A percentile compares a stretch with the other conserved stretches of the same genome.
Evolutionary conservation across 1,284 basidiomycete species (phyloP).

Genomic region (Apiotrichum laibachii): DNA sequence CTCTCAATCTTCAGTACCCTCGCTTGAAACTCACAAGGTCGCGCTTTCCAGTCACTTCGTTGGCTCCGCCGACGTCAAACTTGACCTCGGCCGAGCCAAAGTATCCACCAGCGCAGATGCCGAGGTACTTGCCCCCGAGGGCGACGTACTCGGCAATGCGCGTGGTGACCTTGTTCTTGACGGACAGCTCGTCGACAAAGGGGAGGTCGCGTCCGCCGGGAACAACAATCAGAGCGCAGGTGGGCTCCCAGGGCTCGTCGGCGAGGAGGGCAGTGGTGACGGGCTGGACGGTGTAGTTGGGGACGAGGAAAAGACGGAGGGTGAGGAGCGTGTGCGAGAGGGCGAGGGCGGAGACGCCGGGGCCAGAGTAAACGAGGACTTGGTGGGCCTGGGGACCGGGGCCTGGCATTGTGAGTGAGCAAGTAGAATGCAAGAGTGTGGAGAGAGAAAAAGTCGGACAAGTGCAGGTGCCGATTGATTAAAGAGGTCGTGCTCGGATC

Average conservation of each 20-base stretch:
- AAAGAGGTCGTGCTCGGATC: not conserved
- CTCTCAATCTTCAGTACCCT: too few relatives aligned
- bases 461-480: not conserved
- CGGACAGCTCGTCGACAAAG: slow-evolving; percentile 55
- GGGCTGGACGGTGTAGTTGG: slow-evolving; percentile 73
- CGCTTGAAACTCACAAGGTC: slow-evolving; percentile 50
- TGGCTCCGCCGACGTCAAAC: slow-evolving; percentile 55
- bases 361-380: slow-evolving; percentile 74
- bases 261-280: slow-evolving; percentile 61
- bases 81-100: slow-evolving; percentile 54
- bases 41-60: slow-evolving; percentile 56
- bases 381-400: slow-evolving; percentile 50
- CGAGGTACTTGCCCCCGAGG: slow-evolving; percentile 66
- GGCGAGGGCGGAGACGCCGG: slow-evolving; percentile 63
- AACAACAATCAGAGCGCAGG: slow-evolving; percentile 73
- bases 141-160: slow-evolving; percentile 65
- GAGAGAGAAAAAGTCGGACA: not conserved
- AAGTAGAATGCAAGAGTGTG: not conserved
- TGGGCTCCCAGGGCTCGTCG: slow-evolving; percentile 69
- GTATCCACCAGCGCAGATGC: slow-evolving; percentile 64
- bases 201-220: slow-evolving; percentile 61
- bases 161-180: slow-evolving; percentile 45
- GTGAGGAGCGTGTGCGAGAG: slow-evolving; percentile 59
- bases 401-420: slow-evolving; percentile 34
- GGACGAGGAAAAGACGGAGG: slow-evolving; percentile 62